phyloP scores from a whole-genome alignment of 257 asterid species.

The Cruciata laevipes region DNA sequence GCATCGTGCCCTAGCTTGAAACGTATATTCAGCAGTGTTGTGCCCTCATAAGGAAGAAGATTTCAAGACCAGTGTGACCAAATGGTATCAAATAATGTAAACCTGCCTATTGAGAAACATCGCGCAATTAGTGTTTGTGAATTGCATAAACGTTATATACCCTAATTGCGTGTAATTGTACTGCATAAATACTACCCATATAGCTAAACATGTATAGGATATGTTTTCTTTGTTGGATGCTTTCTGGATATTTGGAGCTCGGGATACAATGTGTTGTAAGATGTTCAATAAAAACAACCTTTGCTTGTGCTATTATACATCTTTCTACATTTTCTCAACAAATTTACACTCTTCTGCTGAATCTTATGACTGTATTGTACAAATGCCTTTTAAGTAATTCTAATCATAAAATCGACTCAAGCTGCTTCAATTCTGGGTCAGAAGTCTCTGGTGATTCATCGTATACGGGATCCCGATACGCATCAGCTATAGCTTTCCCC shows the following conservation, averaged over 20 bases:
- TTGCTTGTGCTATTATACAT: too few relatives aligned
- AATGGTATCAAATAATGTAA: not conserved
- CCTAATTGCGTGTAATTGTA: not conserved
- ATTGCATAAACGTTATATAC: not conserved
- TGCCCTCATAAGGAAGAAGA: slow-evolving; percentile 31
- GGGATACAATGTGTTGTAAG: not conserved
- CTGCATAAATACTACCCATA: not conserved
- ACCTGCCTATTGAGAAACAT: not conserved
- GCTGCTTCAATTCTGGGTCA: slow-evolving; percentile 56
- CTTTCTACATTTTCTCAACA: too few relatives aligned
- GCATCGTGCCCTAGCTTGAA: slow-evolving; percentile 73
- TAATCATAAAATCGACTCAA: slow-evolving; percentile 57
- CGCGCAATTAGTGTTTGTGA: not conserved
- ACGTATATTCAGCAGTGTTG: slow-evolving; percentile 78
- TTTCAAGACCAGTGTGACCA: not conserved
- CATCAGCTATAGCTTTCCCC: slow-evolving; percentile 84
- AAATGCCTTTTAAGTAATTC: not conserved
- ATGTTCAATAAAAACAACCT: slow-evolving; percentile 4
- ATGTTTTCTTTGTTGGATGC: not conserved
- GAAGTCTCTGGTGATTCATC: slow-evolving; percentile 30
- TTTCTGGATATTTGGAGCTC: not conserved
- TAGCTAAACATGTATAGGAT: not conserved
- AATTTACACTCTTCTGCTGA: not conserved
- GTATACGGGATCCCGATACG: slow-evolving; percentile 43
- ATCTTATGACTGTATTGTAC: too few relatives aligned